Evolutionary conservation across 345 rosid genomes (phyloP).

Genomic region (Eucalyptus sp.): DNA sequence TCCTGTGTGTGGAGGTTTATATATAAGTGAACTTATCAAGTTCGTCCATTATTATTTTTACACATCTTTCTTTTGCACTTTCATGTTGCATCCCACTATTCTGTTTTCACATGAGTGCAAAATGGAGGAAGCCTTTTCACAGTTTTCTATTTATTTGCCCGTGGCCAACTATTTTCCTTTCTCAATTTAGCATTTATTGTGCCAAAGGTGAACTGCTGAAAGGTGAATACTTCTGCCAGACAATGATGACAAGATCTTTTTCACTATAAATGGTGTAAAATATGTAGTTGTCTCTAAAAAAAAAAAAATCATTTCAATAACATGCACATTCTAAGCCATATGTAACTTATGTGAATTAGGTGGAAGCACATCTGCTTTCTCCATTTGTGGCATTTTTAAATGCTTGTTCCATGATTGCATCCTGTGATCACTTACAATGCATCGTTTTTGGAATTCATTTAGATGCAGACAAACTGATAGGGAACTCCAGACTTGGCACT

Average conservation of each 20-base stretch:
- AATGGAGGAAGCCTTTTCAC: not conserved
- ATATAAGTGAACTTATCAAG: not conserved
- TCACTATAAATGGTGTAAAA: not conserved
- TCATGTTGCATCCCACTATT: not conserved
- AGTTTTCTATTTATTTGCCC: not conserved
- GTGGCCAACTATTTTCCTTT: not conserved
- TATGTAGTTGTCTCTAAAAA: not conserved
- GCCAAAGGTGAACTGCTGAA: not conserved
- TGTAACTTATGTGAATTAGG: not conserved
- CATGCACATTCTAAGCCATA: not conserved
- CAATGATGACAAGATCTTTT: not conserved
- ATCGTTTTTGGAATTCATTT: not conserved
- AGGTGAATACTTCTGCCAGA: not conserved
- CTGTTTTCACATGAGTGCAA: not conserved
- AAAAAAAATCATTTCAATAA: not conserved
- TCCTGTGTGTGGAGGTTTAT: not conserved
- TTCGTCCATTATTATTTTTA: not conserved
- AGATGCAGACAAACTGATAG: conserved; percentile 21
- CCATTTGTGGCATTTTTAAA: not conserved
- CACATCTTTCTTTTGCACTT: not conserved
- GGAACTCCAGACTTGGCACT: conserved; percentile 13
- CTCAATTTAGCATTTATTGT: not conserved
- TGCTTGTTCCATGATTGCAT: not conserved
- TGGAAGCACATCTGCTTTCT: not conserved
- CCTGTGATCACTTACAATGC: not conserved